Evolutionary conservation across 352 stramenopile genomes (phyloP).

Genomic region (Saprolegnia parasitica): DNA sequence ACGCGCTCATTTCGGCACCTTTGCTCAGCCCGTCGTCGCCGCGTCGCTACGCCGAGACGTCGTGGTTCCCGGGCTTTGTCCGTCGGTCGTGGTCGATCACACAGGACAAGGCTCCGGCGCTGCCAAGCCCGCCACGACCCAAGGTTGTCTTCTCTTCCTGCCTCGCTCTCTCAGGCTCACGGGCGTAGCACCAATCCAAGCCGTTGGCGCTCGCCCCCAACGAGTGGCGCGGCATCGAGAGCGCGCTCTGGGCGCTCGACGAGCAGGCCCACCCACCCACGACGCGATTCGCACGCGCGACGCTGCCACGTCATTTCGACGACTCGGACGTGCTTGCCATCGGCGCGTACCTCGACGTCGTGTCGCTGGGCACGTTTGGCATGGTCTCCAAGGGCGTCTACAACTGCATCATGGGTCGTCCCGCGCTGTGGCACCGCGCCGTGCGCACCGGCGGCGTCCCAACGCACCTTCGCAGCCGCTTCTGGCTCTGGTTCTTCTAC

Average conservation of each 20-base stretch:
- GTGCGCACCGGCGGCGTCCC: slow-evolving; percentile 54
- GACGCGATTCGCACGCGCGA: background rate
- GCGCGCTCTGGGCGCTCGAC: slow-evolving; percentile 16
- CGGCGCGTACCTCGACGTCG: slow-evolving; percentile 13
- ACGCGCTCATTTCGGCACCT: background rate
- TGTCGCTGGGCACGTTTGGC: background rate
- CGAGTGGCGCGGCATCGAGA: slow-evolving; percentile 14
- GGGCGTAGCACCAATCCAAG: background rate
- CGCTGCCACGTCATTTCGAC: background rate
- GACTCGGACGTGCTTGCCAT: background rate
- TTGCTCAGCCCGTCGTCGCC: slow-evolving; percentile 6
- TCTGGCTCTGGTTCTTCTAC: slow-evolving; percentile 60
- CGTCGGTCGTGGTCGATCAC: background rate
- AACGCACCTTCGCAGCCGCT: slow-evolving; percentile 40
- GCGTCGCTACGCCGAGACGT: slow-evolving; percentile 1
- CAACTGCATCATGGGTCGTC: background rate
- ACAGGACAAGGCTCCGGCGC: background rate
- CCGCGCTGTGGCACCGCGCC: slow-evolving; percentile 70
- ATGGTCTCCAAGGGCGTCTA: background rate
- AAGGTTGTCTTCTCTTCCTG: background rate
- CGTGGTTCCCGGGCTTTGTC: slow-evolving; percentile 16
- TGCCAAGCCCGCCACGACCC: background rate
- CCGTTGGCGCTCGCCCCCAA: slow-evolving; percentile 9
- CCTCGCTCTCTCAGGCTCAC: background rate
- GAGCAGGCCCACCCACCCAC: background rate